Conservation (phyloP, 495 filamentous ascomycete genomes). For the Aspergillus kassunensis region DNA sequence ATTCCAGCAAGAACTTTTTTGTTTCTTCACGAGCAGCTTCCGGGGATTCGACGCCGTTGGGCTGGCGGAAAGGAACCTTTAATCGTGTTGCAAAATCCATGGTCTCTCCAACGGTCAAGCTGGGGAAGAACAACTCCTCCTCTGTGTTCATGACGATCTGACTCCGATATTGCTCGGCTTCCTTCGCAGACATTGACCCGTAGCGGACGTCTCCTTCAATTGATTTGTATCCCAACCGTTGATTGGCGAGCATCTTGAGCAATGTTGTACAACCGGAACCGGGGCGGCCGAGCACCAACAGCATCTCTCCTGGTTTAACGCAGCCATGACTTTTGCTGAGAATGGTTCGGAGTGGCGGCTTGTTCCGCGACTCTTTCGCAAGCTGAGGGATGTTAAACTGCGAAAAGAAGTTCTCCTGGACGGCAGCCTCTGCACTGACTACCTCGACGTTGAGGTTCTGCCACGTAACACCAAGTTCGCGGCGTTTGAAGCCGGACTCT, state of each 20-base stretch:
- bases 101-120: constrained; percentile 60
- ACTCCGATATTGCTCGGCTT: constrained; percentile 54
- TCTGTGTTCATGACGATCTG: constrained; percentile 62
- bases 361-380: constrained; percentile 5
- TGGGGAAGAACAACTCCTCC: constrained; percentile 62
- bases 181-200: constrained; percentile 50
- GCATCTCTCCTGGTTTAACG: constrained; percentile 45
- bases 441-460: constrained; percentile 20
- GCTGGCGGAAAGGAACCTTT: constrained; percentile 34
- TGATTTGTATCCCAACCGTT: constrained; percentile 50
- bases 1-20: constrained; percentile 67
- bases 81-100: constrained; percentile 57
- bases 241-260: constrained; percentile 58
- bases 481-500: constrained; percentile 16
- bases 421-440: constrained; percentile 15
- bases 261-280: constrained; percentile 32
- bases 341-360: constrained; percentile 14
- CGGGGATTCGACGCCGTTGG: constrained; percentile 35
- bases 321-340: constrained; percentile 18
- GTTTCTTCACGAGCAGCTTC: constrained; percentile 45
- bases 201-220: constrained; percentile 55
- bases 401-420: constrained; percentile 20
- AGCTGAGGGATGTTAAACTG: constrained; percentile 17
- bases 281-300: constrained; percentile 31
- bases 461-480: constrained; percentile 21